Evolutionary conservation across 495 filamentous ascomycete genomes (phyloP), one percentile per base, ranked within the genome.

Genomic region (Penicillium flavigenum): DNA sequence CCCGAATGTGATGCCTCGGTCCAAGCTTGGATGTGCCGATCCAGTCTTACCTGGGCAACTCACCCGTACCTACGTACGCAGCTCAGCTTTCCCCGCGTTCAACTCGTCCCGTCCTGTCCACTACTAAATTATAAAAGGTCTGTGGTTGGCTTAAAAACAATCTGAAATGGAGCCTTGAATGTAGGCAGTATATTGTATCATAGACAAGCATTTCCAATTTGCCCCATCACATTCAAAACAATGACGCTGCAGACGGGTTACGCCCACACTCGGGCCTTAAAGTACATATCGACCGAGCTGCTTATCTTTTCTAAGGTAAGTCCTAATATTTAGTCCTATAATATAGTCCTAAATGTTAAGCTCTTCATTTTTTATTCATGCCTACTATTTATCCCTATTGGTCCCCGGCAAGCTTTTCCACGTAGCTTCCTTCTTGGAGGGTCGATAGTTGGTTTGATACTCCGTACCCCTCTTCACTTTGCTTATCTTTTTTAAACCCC

Each of bases 1-100:
- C 50, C 22, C 17, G 31, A 50, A 61, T 47, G 54, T 49, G 59
- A 61, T 53, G 31, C 36, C 49, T 58, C 54, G 59, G 54, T 50
- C 26, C n/a, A 47, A 46, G 36, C 10, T 34, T 34, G 31, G 29
- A 38, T 6, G 36, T 7, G 36, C 36, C 36, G 36, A 39, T 39
- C 36, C 6, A 34, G 31, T 1, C 31, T 34, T 12, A 34, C 31
- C 31, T 34, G 11, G 31, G 31, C 11, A 14, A 34, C 31, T 34
- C 31, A 11, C 1, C 10, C 11, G 31, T 34, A 12, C 31, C 29
- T 4, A 12, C 31, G 31, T 12, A 12, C 11, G 31, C 10, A 31
- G 29, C 36, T 54, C 27, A 20, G 17, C 17, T 45, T 55, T 55
- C 52, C 52, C 52, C 52, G 20, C 42, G 14, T 47, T 26, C 12